These are phyloP conservation scores for Saccharomyces hybrid DNA, from an alignment of 1,139 yeast species.

Conservation along the genomic window DNA sequence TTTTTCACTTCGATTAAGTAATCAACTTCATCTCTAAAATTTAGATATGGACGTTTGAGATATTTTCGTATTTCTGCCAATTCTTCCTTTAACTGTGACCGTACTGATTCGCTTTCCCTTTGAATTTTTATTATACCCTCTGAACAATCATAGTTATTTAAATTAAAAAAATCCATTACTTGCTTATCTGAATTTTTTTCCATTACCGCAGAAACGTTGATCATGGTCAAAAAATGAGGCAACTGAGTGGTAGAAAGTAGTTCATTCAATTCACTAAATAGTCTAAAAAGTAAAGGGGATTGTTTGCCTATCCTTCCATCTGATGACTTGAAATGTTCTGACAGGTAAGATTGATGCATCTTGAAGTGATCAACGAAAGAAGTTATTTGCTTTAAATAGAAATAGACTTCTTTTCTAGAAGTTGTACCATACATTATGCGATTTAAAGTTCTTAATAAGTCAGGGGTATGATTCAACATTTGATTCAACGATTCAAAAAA, in stretches of 20 bases:
- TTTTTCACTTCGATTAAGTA: conserved; percentile 69
- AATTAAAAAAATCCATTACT: conserved; percentile 47
- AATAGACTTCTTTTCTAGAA: conserved; percentile 57
- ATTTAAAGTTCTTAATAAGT: conserved; percentile 59
- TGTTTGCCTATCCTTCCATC: conserved; percentile 21
- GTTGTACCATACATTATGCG: conserved; percentile 62
- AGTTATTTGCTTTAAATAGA: conserved; percentile 45
- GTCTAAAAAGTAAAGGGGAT: conserved; percentile 29
- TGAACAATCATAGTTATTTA: conserved; percentile 35
- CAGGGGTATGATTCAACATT: conserved; percentile 44
- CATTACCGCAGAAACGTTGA: conserved; percentile 52
- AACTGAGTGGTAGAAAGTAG: conserved; percentile 16
- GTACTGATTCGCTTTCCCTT: conserved; percentile 38
- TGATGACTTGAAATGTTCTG: conserved; percentile 14
- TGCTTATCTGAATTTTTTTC: conserved; percentile 43
- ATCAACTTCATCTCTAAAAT: conserved; percentile 55
- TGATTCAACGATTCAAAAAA: conserved; percentile 47
- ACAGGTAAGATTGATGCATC: conserved; percentile 27
- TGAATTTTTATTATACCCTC: conserved; percentile 37
- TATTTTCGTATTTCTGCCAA: conserved; percentile 38
- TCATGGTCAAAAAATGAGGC: conserved; percentile 40
- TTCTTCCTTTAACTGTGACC: conserved; percentile 42
- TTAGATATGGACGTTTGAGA: conserved; percentile 51
- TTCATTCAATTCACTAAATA: conserved; percentile 29
- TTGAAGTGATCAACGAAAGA: conserved; percentile 31